Percentiles rank a stretch among this genome's conserved stretches.
phyloP scores from a whole-genome alignment of 179 eudicot genomes.

The Drosera spatulata region DNA sequence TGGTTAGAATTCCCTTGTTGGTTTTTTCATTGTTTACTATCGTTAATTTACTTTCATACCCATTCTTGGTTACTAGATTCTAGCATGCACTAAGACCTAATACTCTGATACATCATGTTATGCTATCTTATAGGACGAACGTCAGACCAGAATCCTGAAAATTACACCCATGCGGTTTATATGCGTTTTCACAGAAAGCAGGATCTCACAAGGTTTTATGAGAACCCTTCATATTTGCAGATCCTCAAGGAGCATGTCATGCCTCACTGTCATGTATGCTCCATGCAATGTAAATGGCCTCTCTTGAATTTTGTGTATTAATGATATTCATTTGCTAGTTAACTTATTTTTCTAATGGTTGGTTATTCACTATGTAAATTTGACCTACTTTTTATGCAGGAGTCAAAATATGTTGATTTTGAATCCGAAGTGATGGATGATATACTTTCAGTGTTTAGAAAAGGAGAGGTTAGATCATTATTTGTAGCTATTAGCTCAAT shows the following conservation, averaged over 20 bases:
- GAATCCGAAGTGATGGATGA: slow-evolving; percentile 81
- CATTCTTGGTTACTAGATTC: no score
- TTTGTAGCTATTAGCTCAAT: background rate
- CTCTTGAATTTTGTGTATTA: no score
- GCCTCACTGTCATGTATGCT: slow-evolving; percentile 86
- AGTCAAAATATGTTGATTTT: slow-evolving; percentile 45
- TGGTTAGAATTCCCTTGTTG: no score
- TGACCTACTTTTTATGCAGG: slow-evolving; percentile 27
- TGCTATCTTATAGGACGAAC: no score
- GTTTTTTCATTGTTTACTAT: no score
- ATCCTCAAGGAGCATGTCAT: slow-evolving; percentile 70
- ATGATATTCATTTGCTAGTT: background rate
- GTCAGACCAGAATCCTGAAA: slow-evolving; percentile 40
- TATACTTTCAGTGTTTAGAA: slow-evolving; percentile 70
- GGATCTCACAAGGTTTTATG: slow-evolving; percentile 57
- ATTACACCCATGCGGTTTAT: slow-evolving; percentile 69
- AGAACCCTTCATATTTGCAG: slow-evolving; percentile 46
- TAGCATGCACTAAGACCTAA: no score
- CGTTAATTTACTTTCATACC: no score
- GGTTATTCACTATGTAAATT: slow-evolving; percentile 1
- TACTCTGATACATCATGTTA: no score
- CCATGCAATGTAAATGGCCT: slow-evolving; percentile 58
- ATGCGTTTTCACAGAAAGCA: slow-evolving; percentile 82
- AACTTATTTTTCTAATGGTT: background rate
- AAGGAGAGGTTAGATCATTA: slow-evolving; percentile 67